Conservation (phyloP, 1,284 basidiomycete genomes). For the Leccinum fallax region DNA sequence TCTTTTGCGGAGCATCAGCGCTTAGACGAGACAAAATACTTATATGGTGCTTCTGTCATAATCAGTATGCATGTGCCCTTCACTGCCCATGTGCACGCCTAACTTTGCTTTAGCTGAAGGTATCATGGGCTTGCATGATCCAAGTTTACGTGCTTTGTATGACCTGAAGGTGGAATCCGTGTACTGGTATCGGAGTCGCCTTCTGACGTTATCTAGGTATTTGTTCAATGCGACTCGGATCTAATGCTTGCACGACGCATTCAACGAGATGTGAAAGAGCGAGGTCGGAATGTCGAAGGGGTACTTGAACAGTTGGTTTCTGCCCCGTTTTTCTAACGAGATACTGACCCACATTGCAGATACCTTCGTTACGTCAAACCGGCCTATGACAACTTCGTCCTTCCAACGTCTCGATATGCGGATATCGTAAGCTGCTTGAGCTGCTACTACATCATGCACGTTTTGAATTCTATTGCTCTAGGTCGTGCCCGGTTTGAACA, state of each 20-base stretch:
- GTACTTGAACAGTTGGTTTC: conserved; percentile 81
- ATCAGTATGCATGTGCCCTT: conserved; percentile 56
- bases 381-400: conserved; percentile 94
- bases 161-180: conserved; percentile 79
- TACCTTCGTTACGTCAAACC: conserved; percentile 93
- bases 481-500: conserved; percentile 91
- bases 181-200: neutral
- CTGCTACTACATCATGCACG: neutral
- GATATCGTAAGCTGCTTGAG: conserved; percentile 68
- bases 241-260: conserved; percentile 96
- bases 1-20: conserved; percentile 93
- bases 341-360: conserved; percentile 41
- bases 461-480: conserved; percentile 34
- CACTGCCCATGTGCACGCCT: neutral
- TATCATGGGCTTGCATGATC: conserved; percentile 88
- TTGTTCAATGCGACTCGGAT: conserved; percentile 91
- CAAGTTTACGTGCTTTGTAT: conserved; percentile 77
- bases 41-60: conserved; percentile 95
- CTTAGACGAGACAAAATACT: conserved; percentile 82
- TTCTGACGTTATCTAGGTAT: conserved; percentile 50
- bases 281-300: conserved; percentile 84
- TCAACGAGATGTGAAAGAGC: conserved; percentile 84
- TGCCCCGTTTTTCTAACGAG: neutral
- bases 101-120: conserved; percentile 68
- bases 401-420: conserved; percentile 82